Base-by-base conservation (phyloP, 169 alveolate genomes). In the Plasmodium ovale region DNA sequence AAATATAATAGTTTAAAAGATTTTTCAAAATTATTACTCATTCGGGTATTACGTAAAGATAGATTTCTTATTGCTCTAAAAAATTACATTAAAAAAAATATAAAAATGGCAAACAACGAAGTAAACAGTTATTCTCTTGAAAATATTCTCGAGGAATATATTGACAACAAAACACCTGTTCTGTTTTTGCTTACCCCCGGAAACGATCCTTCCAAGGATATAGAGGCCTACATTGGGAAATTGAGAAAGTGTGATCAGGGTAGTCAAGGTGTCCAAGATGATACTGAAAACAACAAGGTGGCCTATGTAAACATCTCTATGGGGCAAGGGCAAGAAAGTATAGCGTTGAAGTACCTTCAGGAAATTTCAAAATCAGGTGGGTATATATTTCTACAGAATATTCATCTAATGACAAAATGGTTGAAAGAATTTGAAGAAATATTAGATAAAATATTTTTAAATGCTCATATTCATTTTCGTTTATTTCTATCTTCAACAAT, bases 321-420 rank as follows among this genome's bases (percentile, higher is more conserved):
- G 99, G 99, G 99, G 16, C 98, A 98, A 92, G 99, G 99, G 21
- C 98, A 97, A 92, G 99, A 98, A 94, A 97, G 96, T 72, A 93
- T 96, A 47, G 99, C 99, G 42, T 94, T 97, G 58, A 94, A 95
- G 73, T 98, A 98, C 82, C 92, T 98, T n/a, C 94, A 94, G 88
- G 95, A 96, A 82, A 96, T 97, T 67, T 98, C 98, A 25, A 87
- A 95, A 71, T 93, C 95, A 67, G 99, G 99, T 42, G 97, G 97
- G 67, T 98, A 99, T 97, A 97, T 97, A 62, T 96, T 97, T 97
- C 93, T 97, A 31, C 97, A 97, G 91, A 97, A 97, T 64, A 96
- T 97, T 65, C 99, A 97, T 74, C 85, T 97, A 68, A 97, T 97
- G 99, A 98, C 99, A 16, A 93, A 92, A 84, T 97, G 98, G 99